Percentiles rank a stretch among this genome's conserved stretches.
Evolutionary conservation across 352 stramenopile genomes (phyloP).

Genomic region (Globisporangium spiculum): DNA sequence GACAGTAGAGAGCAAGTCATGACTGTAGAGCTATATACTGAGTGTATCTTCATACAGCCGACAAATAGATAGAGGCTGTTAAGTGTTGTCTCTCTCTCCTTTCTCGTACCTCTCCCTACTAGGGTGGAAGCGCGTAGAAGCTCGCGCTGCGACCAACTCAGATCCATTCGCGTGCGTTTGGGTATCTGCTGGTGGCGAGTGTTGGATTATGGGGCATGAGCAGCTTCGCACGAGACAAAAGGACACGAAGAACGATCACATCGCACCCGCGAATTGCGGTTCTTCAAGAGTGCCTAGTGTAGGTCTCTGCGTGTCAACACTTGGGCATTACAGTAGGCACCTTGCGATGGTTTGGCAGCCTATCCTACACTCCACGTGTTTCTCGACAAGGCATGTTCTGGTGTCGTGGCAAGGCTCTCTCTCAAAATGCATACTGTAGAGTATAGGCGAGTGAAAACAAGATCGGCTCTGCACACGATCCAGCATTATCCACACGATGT

Average conservation of each 20-base stretch:
- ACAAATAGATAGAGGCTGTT: too few species aligned
- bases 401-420: background rate
- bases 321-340: background rate
- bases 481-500: background rate
- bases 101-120: too few species aligned
- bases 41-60: background rate
- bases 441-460: background rate
- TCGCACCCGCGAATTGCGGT: background rate
- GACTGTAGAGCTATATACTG: background rate
- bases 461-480: background rate
- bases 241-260: background rate
- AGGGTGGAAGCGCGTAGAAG: constrained; percentile 9
- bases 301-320: background rate
- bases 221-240: background rate
- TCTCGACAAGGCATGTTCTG: background rate
- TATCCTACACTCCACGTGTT: background rate
- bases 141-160: constrained; percentile 3
- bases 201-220: background rate
- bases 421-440: background rate
- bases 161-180: constrained; percentile 4
- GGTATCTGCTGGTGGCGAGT: background rate
- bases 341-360: background rate
- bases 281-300: constrained; percentile 8
- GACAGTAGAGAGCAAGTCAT: too few species aligned
- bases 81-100: too few species aligned